These are phyloP conservation scores for Sarocladium brachiariae DNA, from an alignment of 2,329 filamentous ascomycete genomes.

Conservation along the genomic window DNA sequence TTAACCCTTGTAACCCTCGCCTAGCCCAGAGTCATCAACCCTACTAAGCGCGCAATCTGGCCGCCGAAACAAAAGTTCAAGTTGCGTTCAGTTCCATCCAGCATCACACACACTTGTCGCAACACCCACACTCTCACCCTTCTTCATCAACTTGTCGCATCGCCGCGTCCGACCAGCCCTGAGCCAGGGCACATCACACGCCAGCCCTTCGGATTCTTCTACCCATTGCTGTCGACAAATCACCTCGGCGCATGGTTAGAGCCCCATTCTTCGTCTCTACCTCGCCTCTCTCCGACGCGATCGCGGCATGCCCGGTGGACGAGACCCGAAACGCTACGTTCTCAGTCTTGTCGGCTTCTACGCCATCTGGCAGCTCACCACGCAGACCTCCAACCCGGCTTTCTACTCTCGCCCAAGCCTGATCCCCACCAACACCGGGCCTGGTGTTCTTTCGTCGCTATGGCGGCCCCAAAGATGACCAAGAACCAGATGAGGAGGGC, in stretches of 20 bases:
- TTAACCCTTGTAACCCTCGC: no score
- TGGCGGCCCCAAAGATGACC: conserved; percentile 67
- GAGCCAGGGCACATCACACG: neutral
- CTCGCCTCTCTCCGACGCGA: conserved; percentile 9
- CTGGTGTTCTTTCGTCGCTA: conserved; percentile 25
- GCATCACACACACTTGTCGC: neutral
- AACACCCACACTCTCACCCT: neutral
- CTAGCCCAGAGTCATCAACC: neutral
- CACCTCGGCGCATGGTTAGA: conserved; percentile 5
- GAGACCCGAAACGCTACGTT: conserved; percentile 31
- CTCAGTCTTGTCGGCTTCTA: conserved; percentile 26
- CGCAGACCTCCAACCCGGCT: conserved; percentile 23
- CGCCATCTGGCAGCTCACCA: conserved; percentile 28
- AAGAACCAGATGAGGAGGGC: conserved; percentile 92
- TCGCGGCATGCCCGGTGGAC: conserved; percentile 21
- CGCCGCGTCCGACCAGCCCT: neutral
- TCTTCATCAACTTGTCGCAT: neutral
- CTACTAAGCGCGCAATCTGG: neutral
- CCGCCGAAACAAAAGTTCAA: conserved; percentile 1
- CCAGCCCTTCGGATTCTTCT: neutral
- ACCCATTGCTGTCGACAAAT: neutral
- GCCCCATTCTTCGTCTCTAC: conserved; percentile 10
- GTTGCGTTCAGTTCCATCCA: neutral
- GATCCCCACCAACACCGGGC: conserved; percentile 15
- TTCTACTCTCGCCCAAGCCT: conserved; percentile 8